Percentiles rank a stretch among this genome's conserved stretches.
phyloP scores from a whole-genome alignment of 768 basidiomycete genomes.

The Boletellus ananas region DNA sequence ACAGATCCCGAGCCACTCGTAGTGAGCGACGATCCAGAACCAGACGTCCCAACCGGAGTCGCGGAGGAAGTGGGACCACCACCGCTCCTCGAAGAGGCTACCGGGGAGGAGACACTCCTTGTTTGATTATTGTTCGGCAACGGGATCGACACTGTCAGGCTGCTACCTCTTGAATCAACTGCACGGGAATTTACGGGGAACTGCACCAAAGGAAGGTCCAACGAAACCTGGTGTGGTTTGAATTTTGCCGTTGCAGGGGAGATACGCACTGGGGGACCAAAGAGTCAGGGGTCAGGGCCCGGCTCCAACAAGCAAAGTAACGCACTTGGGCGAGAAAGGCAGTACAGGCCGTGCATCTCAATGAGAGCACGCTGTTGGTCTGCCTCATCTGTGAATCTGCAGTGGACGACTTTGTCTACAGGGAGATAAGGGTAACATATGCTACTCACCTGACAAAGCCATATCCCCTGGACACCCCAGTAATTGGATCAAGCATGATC shows the following conservation, averaged over 20 bases:
- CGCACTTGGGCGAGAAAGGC: conserved; percentile 84
- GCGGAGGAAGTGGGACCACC: conserved; percentile 23
- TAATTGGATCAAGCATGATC: conserved; percentile 90
- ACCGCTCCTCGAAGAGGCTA: conserved; percentile 41
- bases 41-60: conserved; percentile 37
- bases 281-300: conserved; percentile 22
- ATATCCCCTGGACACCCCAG: conserved; percentile 86
- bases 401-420: conserved; percentile 4
- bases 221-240: conserved; percentile 54
- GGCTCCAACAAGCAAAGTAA: conserved; percentile 13
- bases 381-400: conserved; percentile 81
- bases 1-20: conserved; percentile 46
- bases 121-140: conserved; percentile 42
- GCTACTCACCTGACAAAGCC: conserved; percentile 78
- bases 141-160: conserved; percentile 49
- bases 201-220: conserved; percentile 46
- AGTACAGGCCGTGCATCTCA: conserved; percentile 90
- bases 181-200: conserved; percentile 32
- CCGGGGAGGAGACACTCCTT: conserved; percentile 69
- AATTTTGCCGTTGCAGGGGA: conserved; percentile 87
- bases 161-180: conserved; percentile 33
- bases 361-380: conserved; percentile 88
- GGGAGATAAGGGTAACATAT: conserved; percentile 5
- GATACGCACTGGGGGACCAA: conserved; percentile 66
- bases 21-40: conserved; percentile 46